Percentiles rank a stretch among this genome's conserved stretches.
Conservation (phyloP, 1,139 yeast genomes). For the Scheffersomyces parashehatae region DNA sequence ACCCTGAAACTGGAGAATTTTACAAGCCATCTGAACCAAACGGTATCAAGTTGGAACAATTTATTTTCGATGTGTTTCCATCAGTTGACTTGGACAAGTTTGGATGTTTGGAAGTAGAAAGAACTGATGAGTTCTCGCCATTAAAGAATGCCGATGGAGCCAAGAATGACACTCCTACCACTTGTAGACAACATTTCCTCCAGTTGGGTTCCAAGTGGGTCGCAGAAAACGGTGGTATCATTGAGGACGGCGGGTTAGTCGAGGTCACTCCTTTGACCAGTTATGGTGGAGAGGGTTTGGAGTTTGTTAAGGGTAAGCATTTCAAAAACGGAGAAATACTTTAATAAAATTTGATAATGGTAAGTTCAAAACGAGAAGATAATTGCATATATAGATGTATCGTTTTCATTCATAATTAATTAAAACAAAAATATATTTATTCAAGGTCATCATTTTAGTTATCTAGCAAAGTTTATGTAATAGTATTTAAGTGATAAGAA, state of each 20-base stretch:
- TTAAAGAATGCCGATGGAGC: slow-evolving; percentile 89
- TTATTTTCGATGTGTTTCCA: slow-evolving; percentile 95
- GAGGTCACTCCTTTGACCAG: slow-evolving; percentile 78
- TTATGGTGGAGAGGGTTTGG: slow-evolving; percentile 85
- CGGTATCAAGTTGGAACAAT: slow-evolving; percentile 94
- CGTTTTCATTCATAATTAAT: neutral
- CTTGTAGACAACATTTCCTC: slow-evolving; percentile 70
- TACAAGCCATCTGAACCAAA: slow-evolving; percentile 72
- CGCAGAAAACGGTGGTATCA: slow-evolving; percentile 60
- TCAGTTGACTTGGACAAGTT: slow-evolving; percentile 70
- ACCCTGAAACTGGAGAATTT: slow-evolving; percentile 45
- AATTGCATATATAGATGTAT: neutral
- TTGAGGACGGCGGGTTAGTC: slow-evolving; percentile 53
- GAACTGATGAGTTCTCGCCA: slow-evolving; percentile 87
- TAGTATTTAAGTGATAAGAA: neutral
- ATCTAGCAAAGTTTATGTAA: neutral
- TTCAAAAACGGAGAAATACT: slow-evolving; percentile 46
- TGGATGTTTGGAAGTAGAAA: slow-evolving; percentile 90
- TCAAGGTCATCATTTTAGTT: too few species aligned
- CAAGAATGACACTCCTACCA: slow-evolving; percentile 77
- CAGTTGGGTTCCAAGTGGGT: slow-evolving; percentile 80
- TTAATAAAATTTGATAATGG: slow-evolving; percentile 12
- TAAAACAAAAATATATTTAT: neutral
- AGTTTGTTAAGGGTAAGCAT: slow-evolving; percentile 51
- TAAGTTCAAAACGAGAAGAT: neutral